These are phyloP conservation scores for Epichloe bromicola DNA, from an alignment of 2,329 filamentous ascomycete genomes.

Conservation along the genomic window DNA sequence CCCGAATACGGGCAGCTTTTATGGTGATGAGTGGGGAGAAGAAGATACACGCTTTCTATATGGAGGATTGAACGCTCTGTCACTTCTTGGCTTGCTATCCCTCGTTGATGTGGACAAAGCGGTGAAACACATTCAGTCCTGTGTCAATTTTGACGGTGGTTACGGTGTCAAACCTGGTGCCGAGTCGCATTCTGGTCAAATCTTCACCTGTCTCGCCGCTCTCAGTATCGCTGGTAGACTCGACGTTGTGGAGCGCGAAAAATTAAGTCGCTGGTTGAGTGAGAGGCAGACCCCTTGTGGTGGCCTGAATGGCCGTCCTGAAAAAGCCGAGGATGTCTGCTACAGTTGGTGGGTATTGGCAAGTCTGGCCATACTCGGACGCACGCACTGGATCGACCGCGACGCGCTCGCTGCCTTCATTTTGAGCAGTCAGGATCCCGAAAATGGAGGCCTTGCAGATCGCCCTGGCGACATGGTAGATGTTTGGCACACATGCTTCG, in stretches of 20 bases:
- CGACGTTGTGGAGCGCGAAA: constrained; percentile 71
- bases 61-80: constrained; percentile 77
- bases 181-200: constrained; percentile 89
- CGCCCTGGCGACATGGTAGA: constrained; percentile 90
- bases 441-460: constrained; percentile 77
- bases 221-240: constrained; percentile 71
- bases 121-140: constrained; percentile 64
- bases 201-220: constrained; percentile 86
- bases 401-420: constrained; percentile 72
- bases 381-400: constrained; percentile 86
- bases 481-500: constrained; percentile 91
- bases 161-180: constrained; percentile 83
- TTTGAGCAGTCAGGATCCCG: constrained; percentile 72
- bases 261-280: constrained; percentile 78
- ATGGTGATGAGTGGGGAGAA: constrained; percentile 93
- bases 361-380: constrained; percentile 78
- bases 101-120: constrained; percentile 70
- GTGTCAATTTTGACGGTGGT: constrained; percentile 87
- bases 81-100: constrained; percentile 61
- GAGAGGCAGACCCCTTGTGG: constrained; percentile 81
- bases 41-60: constrained; percentile 92
- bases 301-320: constrained; percentile 84
- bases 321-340: constrained; percentile 93
- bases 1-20: constrained; percentile 69
- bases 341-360: constrained; percentile 99